Percentiles rank a stretch among this genome's conserved stretches.
Conservation (phyloP, 306 rosid species). For the Oxytropis ochrocephala region DNA sequence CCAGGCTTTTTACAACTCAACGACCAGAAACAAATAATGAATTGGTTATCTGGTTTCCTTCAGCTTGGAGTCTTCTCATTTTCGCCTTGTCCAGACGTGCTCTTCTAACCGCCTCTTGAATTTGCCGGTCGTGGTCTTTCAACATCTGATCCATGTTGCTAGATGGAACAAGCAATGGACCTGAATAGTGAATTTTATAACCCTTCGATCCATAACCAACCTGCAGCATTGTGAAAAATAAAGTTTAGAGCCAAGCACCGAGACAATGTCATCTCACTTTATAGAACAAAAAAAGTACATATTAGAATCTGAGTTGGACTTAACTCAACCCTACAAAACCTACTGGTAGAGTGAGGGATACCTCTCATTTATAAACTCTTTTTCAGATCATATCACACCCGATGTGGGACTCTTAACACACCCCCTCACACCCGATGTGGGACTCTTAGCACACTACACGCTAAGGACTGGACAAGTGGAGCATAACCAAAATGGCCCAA, state of each 20-base stretch:
- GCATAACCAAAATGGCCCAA: no score
- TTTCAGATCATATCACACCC: no score
- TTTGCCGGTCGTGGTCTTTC: constrained; percentile 95
- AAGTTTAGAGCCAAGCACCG: neutral
- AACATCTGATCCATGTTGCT: constrained; percentile 94
- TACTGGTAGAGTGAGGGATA: no score
- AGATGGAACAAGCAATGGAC: constrained; percentile 90
- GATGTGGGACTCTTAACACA: no score
- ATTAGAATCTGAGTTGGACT: no score
- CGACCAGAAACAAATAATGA: constrained; percentile 91
- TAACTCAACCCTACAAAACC: no score
- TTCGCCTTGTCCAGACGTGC: constrained; percentile 90
- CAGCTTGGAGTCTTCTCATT: constrained; percentile 68
- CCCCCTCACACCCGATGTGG: no score
- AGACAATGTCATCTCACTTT: neutral
- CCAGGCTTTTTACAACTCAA: constrained; percentile 40
- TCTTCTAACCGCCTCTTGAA: constrained; percentile 91
- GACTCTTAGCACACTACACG: no score
- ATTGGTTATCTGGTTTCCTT: constrained; percentile 70
- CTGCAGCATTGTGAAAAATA: constrained; percentile 32
- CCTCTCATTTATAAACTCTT: no score
- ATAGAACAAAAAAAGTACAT: no score
- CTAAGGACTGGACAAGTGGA: no score
- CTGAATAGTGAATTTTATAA: constrained; percentile 94
- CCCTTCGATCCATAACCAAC: constrained; percentile 90